Conservation (phyloP, 768 basidiomycete genomes). For the Mycena amicta region DNA sequence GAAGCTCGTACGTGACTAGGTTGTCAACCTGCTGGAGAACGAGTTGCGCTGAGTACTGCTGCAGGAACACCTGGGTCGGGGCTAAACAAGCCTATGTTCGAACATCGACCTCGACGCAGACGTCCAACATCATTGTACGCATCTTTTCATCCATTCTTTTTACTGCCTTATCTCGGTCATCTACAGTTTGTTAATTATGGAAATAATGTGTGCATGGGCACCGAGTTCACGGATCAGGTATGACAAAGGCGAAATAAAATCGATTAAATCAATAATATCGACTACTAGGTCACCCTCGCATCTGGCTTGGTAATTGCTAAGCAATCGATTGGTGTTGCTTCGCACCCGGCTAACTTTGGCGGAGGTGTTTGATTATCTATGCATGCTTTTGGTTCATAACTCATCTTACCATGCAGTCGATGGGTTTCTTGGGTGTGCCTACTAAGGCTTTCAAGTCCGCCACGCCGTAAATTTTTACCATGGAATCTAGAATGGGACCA, state of each 20-base stretch:
- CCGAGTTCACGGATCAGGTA: constrained; percentile 54
- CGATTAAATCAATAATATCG: too few relatives aligned
- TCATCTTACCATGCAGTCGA: constrained; percentile 48
- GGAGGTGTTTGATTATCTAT: background rate
- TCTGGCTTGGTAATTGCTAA: constrained; percentile 47
- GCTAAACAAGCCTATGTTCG: constrained; percentile 45
- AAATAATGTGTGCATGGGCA: constrained; percentile 41
- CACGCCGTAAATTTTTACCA: background rate
- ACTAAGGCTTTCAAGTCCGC: background rate
- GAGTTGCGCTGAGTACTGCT: constrained; percentile 25
- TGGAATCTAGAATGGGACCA: constrained; percentile 56
- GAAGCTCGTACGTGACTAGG: constrained; percentile 46
- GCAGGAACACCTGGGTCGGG: constrained; percentile 73
- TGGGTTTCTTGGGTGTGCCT: constrained; percentile 63
- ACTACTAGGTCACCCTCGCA: constrained; percentile 55
- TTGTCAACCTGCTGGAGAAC: constrained; percentile 16
- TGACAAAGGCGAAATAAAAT: too few relatives aligned
- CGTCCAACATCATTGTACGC: constrained; percentile 50
- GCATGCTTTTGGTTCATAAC: constrained; percentile 1
- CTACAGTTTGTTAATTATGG: constrained; percentile 58
- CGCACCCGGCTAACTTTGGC: constrained; percentile 16
- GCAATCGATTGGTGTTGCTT: constrained; percentile 71
- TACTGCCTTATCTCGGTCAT: background rate
- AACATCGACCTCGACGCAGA: constrained; percentile 54
- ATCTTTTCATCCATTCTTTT: too few relatives aligned